A percentile compares a stretch with the other conserved stretches of the same genome.
These are phyloP conservation scores for Neurospora sp. DNA, from an alignment of 495 filamentous ascomycete genomes.

Conservation along the genomic window DNA sequence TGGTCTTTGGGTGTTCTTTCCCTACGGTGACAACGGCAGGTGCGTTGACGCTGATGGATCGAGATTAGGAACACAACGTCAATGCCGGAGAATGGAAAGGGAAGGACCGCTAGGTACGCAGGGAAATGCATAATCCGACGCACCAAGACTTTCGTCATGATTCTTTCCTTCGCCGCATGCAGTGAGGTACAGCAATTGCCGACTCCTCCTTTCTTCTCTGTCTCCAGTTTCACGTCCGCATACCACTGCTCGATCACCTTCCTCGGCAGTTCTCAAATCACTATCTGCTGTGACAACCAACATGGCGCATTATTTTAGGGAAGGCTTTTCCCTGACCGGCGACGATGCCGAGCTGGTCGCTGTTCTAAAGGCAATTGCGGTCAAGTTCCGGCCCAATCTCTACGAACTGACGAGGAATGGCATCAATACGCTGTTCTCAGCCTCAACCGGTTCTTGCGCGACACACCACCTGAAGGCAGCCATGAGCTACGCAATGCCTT, in stretches of 20 bases:
- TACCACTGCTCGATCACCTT: not conserved
- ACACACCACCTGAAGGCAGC: not conserved
- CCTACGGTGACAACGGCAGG: not conserved
- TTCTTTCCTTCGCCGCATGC: no score
- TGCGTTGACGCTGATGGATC: not conserved
- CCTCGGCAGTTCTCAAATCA: not conserved
- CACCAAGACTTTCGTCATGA: not conserved
- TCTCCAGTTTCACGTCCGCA: not conserved
- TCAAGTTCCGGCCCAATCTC: not conserved
- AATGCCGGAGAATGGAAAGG: not conserved
- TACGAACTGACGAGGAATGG: not conserved
- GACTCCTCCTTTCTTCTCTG: not conserved
- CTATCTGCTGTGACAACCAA: not conserved
- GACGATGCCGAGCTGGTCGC: not conserved
- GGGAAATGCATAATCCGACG: not conserved
- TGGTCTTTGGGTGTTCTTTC: not conserved
- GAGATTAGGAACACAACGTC: not conserved
- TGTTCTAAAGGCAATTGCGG: not conserved
- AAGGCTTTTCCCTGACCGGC: not conserved
- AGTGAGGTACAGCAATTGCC: not conserved
- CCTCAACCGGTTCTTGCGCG: not conserved
- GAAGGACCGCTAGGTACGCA: not conserved
- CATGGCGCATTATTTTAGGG: not conserved
- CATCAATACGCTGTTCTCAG: not conserved
- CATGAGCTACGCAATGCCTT: not conserved